Evolutionary conservation across 441 rosid genomes (phyloP), one percentile per base, ranked within the genome.

Genomic region (Biscutella laevigata): DNA sequence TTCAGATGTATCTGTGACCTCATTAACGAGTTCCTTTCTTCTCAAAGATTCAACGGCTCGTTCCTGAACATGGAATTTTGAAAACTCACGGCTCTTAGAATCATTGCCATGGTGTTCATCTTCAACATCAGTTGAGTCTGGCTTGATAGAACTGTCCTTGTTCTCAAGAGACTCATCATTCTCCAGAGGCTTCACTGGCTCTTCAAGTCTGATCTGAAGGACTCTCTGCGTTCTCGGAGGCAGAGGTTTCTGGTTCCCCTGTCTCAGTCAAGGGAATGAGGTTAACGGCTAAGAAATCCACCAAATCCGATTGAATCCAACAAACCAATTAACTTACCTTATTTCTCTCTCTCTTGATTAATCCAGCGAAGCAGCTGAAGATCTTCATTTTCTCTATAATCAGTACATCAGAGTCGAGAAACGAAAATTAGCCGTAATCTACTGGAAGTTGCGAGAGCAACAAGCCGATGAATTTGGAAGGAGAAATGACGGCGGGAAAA

Each of bases 371-470:
- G 72, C 88, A 83, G 40, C 30, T 66, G 46, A 79, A 57, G 49
- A 62, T 73, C 29, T 62, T 77, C 94, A 81, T 85, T 33, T 22
- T 61, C 9, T 13, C 29, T 20, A 2, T 17, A 63, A 38, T 29
- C 42, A 21, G 6, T 10, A 4, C 35, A 10, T 2, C 13, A 6
- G 28, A 59, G 17, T 0, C 2, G 6, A 8, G 10, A 9, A 48
- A 7, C 1, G 3, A 5, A 8, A 25, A 58, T 84, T 80, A 91
- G 72, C 87, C 98, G 66, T 84, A 83, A 70, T 84, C 95, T 61
- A 84, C 59, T 1, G 95, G 97, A 66, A 84, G 94, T 20, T 75
- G 59, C 70, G 77, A 71, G 7, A 62, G 35, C 60, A 79, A 60
- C 32, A 77, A 69, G 12, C 35, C 53, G 16, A 55, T 51, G 37